Evolutionary conservation across 169 alveolate species (phyloP).

Genomic region (Eimeria maxima): DNA sequence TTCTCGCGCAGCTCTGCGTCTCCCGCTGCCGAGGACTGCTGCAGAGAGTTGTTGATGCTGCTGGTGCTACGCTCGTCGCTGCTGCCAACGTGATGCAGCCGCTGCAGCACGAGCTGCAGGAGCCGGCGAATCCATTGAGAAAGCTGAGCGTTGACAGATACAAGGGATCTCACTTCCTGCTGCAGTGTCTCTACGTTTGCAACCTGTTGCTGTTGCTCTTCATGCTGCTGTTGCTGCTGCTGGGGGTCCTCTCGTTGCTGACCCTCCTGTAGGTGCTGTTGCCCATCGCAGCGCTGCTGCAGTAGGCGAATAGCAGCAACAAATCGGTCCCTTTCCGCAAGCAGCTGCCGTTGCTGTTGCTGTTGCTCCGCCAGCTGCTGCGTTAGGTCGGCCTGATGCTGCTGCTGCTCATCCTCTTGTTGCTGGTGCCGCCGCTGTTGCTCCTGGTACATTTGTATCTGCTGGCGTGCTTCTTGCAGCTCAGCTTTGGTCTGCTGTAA

Average conservation of each 20-base stretch:
- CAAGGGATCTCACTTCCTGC: slow-evolving; percentile 35
- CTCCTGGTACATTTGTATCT: not conserved
- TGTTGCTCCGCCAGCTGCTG: slow-evolving; percentile 35
- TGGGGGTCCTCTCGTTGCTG: not conserved
- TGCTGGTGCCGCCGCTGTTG: slow-evolving; percentile 52
- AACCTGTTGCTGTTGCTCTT: slow-evolving; percentile 19
- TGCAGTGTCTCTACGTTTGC: slow-evolving; percentile 18
- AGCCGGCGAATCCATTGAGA: slow-evolving; percentile 61
- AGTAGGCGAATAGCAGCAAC: slow-evolving; percentile 42
- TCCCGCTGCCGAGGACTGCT: not conserved
- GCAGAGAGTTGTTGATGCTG: slow-evolving; percentile 36
- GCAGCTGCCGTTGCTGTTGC: slow-evolving; percentile 54
- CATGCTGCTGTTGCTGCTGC: not conserved
- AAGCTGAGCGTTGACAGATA: slow-evolving; percentile 25
- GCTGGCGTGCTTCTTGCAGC: slow-evolving; percentile 5
- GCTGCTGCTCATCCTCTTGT: slow-evolving; percentile 46
- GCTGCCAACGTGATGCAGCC: slow-evolving; percentile 27
- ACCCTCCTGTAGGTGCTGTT: slow-evolving; percentile 50
- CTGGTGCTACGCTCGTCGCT: not conserved
- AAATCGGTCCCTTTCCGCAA: slow-evolving; percentile 32
- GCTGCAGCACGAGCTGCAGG: slow-evolving; percentile 70
- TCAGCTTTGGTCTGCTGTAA: slow-evolving; percentile 6
- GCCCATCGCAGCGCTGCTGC: slow-evolving; percentile 68
- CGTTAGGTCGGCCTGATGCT: not conserved
- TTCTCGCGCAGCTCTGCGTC: slow-evolving; percentile 52